Percentiles rank a stretch among this genome's conserved stretches.
These are phyloP conservation scores for Diospyros kaki DNA, from an alignment of 148 eudicot species.

Conservation along the genomic window DNA sequence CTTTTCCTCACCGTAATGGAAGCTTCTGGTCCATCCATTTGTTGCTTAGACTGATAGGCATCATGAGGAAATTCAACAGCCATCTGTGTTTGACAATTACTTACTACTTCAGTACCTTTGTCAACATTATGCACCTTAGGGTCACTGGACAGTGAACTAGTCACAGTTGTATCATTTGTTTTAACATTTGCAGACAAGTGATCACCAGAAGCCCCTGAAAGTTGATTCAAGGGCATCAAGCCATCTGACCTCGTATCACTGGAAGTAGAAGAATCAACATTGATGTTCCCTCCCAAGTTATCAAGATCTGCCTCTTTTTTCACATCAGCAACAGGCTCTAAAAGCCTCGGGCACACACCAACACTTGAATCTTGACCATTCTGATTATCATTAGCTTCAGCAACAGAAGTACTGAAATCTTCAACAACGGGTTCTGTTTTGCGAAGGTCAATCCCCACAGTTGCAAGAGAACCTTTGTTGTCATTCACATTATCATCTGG, in stretches of 20 bases:
- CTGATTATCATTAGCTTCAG: conserved; percentile 24
- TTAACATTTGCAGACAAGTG: conserved; percentile 26
- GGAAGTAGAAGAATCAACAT: conserved; percentile 24
- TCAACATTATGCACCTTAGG: conserved; percentile 32
- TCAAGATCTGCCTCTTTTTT: conserved; percentile 27
- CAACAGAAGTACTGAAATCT: conserved; percentile 24
- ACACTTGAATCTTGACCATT: conserved; percentile 15
- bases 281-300: conserved; percentile 20
- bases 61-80: conserved; percentile 22
- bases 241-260: conserved; percentile 34
- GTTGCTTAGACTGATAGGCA: conserved; percentile 22
- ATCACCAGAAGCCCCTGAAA: conserved; percentile 24
- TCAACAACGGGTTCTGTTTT: conserved; percentile 26
- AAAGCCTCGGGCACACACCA: conserved; percentile 15
- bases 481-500: conserved; percentile 18
- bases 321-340: conserved; percentile 19
- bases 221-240: conserved; percentile 19
- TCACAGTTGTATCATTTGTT: conserved; percentile 18
- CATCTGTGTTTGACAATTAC: conserved; percentile 25
- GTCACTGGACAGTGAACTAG: conserved; percentile 28
- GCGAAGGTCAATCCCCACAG: conserved; percentile 18
- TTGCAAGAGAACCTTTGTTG: conserved; percentile 18
- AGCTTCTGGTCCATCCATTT: conserved; percentile 29
- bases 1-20: conserved; percentile 22
- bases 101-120: conserved; percentile 24